phyloP scores from a whole-genome alignment of 345 rosid genomes.

The Camelina sativa region DNA sequence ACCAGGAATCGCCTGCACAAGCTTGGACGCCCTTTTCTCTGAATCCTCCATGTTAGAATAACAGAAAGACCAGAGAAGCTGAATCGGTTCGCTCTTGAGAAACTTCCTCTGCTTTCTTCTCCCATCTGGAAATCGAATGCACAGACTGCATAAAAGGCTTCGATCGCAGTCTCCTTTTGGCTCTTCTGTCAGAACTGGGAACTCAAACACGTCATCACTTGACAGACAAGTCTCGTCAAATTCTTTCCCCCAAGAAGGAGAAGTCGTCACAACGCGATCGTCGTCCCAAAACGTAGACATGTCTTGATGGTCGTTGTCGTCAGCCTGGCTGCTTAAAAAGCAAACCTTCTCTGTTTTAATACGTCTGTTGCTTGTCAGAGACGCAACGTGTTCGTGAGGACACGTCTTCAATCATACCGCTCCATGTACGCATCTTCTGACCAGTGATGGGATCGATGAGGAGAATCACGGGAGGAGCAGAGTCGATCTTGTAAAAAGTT shows the following conservation, averaged over 20 bases:
- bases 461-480: constrained; percentile 68
- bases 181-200: constrained; percentile 72
- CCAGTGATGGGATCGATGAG: constrained; percentile 86
- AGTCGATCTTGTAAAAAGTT: constrained; percentile 71
- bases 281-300: not conserved
- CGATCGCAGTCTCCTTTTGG: constrained; percentile 58
- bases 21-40: constrained; percentile 57
- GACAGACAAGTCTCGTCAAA: constrained; percentile 22
- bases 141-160: constrained; percentile 68
- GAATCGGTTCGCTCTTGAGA: constrained; percentile 34
- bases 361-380: not conserved
- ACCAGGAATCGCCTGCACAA: constrained; percentile 74
- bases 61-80: constrained; percentile 85
- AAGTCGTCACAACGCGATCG: constrained; percentile 18
- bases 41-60: constrained; percentile 57
- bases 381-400: constrained; percentile 19
- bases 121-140: constrained; percentile 85
- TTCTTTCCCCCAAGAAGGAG: too few species aligned
- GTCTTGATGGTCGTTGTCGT: not conserved
- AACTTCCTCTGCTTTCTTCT: constrained; percentile 77
- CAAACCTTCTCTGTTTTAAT: not conserved
- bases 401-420: constrained; percentile 72
- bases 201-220: constrained; percentile 30
- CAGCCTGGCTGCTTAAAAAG: not conserved
- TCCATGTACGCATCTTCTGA: constrained; percentile 77